Percentiles rank a stretch among this genome's conserved stretches.
Conservation (phyloP, 2,329 filamentous ascomycete species). For the Eutypa lata region DNA sequence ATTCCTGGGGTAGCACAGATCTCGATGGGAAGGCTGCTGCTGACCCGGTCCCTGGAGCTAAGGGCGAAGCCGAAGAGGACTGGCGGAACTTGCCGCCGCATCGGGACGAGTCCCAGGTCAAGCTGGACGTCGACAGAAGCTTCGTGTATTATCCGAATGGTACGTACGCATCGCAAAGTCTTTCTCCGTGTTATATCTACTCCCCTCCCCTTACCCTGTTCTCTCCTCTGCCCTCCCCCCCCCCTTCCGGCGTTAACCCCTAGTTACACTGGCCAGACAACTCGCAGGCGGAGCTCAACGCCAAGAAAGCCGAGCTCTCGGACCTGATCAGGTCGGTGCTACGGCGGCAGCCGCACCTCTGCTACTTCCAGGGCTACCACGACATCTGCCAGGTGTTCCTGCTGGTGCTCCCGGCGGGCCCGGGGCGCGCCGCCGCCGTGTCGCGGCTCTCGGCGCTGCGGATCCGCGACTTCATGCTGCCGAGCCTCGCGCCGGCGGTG, state of each 20-base stretch:
- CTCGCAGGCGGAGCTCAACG: conserved; percentile 64
- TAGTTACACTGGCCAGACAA: conserved; percentile 58
- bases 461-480: conserved; percentile 97
- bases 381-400: conserved; percentile 96
- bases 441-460: conserved; percentile 82
- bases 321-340: conserved; percentile 78
- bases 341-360: conserved; percentile 76
- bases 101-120: conserved; percentile 84
- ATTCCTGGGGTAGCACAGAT: neutral
- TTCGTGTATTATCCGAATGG: conserved; percentile 93
- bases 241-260: neutral
- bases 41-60: conserved; percentile 1
- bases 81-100: conserved; percentile 72
- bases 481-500: conserved; percentile 75
- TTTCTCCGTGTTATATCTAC: no score
- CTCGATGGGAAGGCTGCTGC: conserved; percentile 7
- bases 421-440: conserved; percentile 57
- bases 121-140: conserved; percentile 89
- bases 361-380: conserved; percentile 98
- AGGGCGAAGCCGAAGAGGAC: conserved; percentile 14
- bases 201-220: neutral
- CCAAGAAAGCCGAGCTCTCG: conserved; percentile 73
- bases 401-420: conserved; percentile 66
- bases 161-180: conserved; percentile 37
- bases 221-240: conserved; percentile 24